phyloP scores from a whole-genome alignment of 2,329 filamentous ascomycete genomes.

The Phialophora chinensis region DNA sequence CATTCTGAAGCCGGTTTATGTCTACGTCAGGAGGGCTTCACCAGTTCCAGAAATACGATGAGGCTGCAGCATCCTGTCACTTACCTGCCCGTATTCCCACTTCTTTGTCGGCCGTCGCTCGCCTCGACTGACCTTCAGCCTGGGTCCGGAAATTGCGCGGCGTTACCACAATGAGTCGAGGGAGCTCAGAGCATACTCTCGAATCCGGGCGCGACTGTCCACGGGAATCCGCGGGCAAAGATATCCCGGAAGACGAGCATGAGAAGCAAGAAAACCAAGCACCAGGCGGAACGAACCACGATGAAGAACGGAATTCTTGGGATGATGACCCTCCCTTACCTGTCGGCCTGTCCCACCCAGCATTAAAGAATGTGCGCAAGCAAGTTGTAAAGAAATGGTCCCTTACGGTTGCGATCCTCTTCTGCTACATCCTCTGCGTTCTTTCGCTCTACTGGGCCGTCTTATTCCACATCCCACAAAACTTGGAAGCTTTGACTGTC shows the following conservation, averaged over 20 bases:
- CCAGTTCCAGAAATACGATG: neutral
- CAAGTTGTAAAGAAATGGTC: constrained; percentile 23
- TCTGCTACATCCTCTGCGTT: constrained; percentile 61
- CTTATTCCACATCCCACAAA: constrained; percentile 59
- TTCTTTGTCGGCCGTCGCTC: neutral
- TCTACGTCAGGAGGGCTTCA: neutral
- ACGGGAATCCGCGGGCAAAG: neutral
- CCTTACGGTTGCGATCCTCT: constrained; percentile 56
- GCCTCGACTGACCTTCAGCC: neutral
- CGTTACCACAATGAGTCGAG: neutral
- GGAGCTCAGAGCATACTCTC: constrained; percentile 10
- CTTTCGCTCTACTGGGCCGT: constrained; percentile 68
- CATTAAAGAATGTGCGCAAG: constrained; percentile 35
- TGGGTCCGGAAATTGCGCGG: neutral
- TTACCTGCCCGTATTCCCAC: neutral
- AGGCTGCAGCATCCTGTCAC: neutral
- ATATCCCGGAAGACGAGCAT: neutral
- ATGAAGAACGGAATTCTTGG: constrained; percentile 20
- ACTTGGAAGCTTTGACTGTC: constrained; percentile 57
- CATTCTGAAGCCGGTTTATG: neutral
- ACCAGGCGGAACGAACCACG: constrained; percentile 1
- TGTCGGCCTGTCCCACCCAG: constrained; percentile 43
- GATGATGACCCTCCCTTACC: constrained; percentile 29
- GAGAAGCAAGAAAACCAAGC: constrained; percentile 12
- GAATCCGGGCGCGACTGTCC: neutral